phyloP scores from a whole-genome alignment of 108 stramenopile genomes.

The Bacterosira constricta region DNA sequence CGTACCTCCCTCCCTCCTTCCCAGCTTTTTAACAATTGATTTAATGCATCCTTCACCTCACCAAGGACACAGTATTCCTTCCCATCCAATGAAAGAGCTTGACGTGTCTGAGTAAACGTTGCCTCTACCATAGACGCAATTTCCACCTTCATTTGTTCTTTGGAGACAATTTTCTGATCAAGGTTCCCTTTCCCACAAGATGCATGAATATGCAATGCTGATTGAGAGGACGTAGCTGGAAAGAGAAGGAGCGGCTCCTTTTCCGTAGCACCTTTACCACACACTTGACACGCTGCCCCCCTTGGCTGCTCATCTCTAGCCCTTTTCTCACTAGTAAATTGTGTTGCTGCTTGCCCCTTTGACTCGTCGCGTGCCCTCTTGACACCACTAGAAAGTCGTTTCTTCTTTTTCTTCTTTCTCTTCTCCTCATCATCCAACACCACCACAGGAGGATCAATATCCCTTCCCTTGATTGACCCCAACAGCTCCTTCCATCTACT shows the following conservation, averaged over 20 bases:
- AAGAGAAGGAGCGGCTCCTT: constrained; percentile 3
- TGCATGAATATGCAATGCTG: constrained; percentile 14
- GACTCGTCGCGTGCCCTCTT: neutral
- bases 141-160: neutral
- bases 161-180: neutral
- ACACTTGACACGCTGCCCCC: constrained; percentile 1
- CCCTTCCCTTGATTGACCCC: constrained; percentile 5
- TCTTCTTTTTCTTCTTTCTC: neutral
- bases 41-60: constrained; percentile 24
- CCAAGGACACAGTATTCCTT: constrained; percentile 16
- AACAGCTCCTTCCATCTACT: constrained; percentile 23
- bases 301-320: neutral
- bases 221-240: constrained; percentile 4
- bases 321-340: neutral
- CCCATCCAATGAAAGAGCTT: constrained; percentile 6
- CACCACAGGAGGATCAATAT: constrained; percentile 14
- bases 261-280: constrained; percentile 2
- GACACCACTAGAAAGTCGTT: neutral
- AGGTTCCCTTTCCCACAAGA: neutral
- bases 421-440: constrained; percentile 4
- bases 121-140: constrained; percentile 20
- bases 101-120: constrained; percentile 15
- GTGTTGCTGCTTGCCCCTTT: neutral
- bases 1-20: too few species aligned
- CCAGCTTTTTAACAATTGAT: neutral